A percentile compares a stretch with the other conserved stretches of the same genome.
These are phyloP conservation scores for Nannizziopsis arthrosporioides DNA, from an alignment of 2,329 filamentous ascomycete genomes.

Conservation along the genomic window DNA sequence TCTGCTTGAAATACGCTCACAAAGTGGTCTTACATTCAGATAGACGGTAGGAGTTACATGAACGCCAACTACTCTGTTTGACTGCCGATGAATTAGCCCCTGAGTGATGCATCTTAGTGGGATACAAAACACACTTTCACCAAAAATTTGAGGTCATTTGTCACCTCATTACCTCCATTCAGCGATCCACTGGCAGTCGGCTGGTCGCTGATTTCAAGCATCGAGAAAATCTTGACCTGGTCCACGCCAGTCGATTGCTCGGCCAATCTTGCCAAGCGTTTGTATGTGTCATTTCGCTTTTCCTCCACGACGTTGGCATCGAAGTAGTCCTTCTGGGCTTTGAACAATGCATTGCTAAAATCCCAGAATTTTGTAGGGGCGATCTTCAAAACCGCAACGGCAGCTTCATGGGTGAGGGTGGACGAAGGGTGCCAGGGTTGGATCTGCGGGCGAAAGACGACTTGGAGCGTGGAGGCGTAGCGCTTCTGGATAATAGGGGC, in stretches of 20 bases:
- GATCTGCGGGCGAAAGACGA: constrained; percentile 83
- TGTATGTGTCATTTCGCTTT: constrained; percentile 72
- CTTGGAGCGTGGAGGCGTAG: constrained; percentile 50
- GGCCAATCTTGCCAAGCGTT: constrained; percentile 64
- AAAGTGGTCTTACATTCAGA: constrained; percentile 49
- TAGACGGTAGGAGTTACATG: constrained; percentile 87
- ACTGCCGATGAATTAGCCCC: constrained; percentile 22
- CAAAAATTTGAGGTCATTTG: constrained; percentile 70
- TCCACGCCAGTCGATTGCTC: constrained; percentile 50
- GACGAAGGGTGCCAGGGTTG: constrained; percentile 92
- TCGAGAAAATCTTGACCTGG: constrained; percentile 54
- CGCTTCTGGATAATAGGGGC: constrained; percentile 48
- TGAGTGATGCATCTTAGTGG: background rate
- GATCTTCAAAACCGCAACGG: constrained; percentile 62
- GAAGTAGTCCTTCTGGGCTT: constrained; percentile 64
- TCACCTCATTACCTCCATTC: constrained; percentile 73
- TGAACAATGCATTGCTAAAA: constrained; percentile 60
- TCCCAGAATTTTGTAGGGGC: constrained; percentile 64
- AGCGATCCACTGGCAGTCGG: constrained; percentile 54
- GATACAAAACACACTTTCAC: constrained; percentile 49
- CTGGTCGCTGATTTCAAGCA: constrained; percentile 59
- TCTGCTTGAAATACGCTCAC: constrained; percentile 10
- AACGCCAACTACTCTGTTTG: constrained; percentile 61
- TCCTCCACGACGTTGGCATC: constrained; percentile 77
- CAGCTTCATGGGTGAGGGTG: constrained; percentile 62